A percentile compares a stretch with the other conserved stretches of the same genome.
phyloP scores from a whole-genome alignment of 139 green algal genomes.

The Pseudopediastrum boryanum region DNA sequence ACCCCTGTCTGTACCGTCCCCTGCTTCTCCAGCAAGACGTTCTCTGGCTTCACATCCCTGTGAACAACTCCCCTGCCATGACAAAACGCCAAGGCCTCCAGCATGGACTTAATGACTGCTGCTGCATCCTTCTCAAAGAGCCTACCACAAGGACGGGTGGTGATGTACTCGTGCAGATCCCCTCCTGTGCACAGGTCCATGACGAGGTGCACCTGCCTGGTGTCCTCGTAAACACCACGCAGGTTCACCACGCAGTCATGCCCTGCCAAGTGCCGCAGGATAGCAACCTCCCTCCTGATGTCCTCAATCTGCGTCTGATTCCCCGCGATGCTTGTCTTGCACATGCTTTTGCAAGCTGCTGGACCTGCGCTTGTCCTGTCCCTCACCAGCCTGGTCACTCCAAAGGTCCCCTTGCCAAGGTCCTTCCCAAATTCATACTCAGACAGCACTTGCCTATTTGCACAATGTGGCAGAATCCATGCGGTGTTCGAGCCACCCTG shows the following conservation, averaged over 20 bases:
- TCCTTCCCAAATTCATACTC: slow-evolving; percentile 44
- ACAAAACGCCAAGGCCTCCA: slow-evolving; percentile 24
- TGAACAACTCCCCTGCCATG: slow-evolving; percentile 84
- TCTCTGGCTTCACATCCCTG: slow-evolving; percentile 90
- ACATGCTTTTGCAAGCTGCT: slow-evolving; percentile 78
- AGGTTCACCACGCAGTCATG: slow-evolving; percentile 51
- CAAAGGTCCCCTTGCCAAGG: slow-evolving; percentile 50
- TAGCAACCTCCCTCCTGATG: slow-evolving; percentile 76
- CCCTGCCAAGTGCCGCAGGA: slow-evolving; percentile 49
- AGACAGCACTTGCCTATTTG: slow-evolving; percentile 20
- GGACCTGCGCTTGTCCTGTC: slow-evolving; percentile 33
- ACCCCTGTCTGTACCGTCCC: slow-evolving; percentile 10
- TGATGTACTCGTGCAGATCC: slow-evolving; percentile 92
- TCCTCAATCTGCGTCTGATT: slow-evolving; percentile 39
- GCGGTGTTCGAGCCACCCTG: too few relatives aligned
- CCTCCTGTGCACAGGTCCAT: slow-evolving; percentile 93
- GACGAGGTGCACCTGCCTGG: slow-evolving; percentile 78
- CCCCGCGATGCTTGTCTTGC: slow-evolving; percentile 62
- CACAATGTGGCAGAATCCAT: slow-evolving; percentile 24
- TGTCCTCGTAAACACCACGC: slow-evolving; percentile 78
- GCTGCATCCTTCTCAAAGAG: slow-evolving; percentile 36
- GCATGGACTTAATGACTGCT: slow-evolving; percentile 17
- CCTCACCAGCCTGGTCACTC: slow-evolving; percentile 43
- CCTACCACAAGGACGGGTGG: slow-evolving; percentile 10
- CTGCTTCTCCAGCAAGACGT: slow-evolving; percentile 64